Percentiles rank a stretch among this genome's conserved stretches.
Evolutionary conservation across 202 grass and related monocot species (phyloP).

Genomic region (Zizania palustris): DNA sequence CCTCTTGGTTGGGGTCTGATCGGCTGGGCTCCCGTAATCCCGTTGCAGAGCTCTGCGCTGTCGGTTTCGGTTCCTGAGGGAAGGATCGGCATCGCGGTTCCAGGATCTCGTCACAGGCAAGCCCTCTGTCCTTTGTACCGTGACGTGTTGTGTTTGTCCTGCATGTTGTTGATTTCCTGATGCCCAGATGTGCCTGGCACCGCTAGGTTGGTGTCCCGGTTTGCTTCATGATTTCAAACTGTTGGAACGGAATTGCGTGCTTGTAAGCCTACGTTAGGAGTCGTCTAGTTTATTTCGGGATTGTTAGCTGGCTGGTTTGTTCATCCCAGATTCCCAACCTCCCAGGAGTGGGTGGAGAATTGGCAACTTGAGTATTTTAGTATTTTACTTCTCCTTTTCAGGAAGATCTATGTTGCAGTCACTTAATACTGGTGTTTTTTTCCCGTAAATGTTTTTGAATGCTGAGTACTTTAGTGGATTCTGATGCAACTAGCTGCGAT

Average conservation of each 20-base stretch:
- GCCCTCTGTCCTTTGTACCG: background rate
- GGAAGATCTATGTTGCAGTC: no score
- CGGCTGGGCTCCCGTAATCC: background rate
- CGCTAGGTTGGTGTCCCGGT: background rate
- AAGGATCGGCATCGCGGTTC: background rate
- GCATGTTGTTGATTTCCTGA: slow-evolving; percentile 21
- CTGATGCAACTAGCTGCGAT: no score
- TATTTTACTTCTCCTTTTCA: no score
- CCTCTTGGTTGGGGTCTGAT: slow-evolving; percentile 16
- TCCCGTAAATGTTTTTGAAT: no score
- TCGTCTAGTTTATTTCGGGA: background rate
- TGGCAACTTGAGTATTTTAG: no score
- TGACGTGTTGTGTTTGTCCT: background rate
- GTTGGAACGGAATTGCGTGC: background rate
- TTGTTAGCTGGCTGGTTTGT: background rate
- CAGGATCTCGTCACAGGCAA: slow-evolving; percentile 5
- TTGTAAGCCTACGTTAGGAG: background rate
- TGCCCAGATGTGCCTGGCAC: background rate
- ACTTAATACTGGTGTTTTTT: no score
- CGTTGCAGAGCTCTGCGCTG: background rate
- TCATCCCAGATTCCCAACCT: background rate
- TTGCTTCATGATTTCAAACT: background rate
- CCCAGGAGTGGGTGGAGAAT: no score
- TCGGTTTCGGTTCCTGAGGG: background rate
- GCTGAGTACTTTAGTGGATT: no score